Conservation (phyloP, 1,284 basidiomycete species). For the Pisolithus thermaeus region DNA sequence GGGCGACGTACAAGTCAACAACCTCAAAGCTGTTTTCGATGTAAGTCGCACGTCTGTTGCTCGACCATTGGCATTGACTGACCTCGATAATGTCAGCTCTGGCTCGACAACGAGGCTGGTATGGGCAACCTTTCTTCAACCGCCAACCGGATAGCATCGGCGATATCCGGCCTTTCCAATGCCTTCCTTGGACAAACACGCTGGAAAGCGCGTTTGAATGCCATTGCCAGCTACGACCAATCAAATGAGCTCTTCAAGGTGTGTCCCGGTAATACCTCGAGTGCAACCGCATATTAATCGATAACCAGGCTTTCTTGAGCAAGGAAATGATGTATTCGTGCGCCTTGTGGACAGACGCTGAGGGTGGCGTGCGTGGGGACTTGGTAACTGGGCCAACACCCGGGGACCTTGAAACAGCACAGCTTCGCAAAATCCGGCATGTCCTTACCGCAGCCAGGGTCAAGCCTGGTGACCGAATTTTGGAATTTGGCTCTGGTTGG, state of each 20-base stretch:
- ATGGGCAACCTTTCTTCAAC: slow-evolving; percentile 63
- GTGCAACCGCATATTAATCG: slow-evolving; percentile 17
- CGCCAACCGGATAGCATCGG: slow-evolving; percentile 61
- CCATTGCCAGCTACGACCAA: slow-evolving; percentile 86
- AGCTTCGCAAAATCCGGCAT: slow-evolving; percentile 74
- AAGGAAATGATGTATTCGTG: slow-evolving; percentile 93
- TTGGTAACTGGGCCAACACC: slow-evolving; percentile 42
- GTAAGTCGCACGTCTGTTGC: slow-evolving; percentile 39
- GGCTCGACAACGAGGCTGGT: slow-evolving; percentile 75
- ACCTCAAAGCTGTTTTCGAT: slow-evolving; percentile 72
- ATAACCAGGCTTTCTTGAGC: slow-evolving; percentile 66
- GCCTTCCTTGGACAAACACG: slow-evolving; percentile 77
- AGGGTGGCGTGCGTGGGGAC: slow-evolving; percentile 69
- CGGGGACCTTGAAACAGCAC: slow-evolving; percentile 76
- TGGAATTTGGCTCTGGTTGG: slow-evolving; percentile 94
- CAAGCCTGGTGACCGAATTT: slow-evolving; percentile 68
- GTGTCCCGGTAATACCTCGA: slow-evolving; percentile 16
- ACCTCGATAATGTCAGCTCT: slow-evolving; percentile 46
- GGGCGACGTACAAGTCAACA: slow-evolving; percentile 70
- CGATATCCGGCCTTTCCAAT: slow-evolving; percentile 70
- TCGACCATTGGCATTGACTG: slow-evolving; percentile 7
- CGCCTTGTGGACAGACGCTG: slow-evolving; percentile 70
- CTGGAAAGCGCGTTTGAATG: slow-evolving; percentile 75
- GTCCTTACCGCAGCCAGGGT: slow-evolving; percentile 76
- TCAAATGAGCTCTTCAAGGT: slow-evolving; percentile 78